Evolutionary conservation across 148 eudicot genomes (phyloP).

Genomic region (Rhododendron simsii): DNA sequence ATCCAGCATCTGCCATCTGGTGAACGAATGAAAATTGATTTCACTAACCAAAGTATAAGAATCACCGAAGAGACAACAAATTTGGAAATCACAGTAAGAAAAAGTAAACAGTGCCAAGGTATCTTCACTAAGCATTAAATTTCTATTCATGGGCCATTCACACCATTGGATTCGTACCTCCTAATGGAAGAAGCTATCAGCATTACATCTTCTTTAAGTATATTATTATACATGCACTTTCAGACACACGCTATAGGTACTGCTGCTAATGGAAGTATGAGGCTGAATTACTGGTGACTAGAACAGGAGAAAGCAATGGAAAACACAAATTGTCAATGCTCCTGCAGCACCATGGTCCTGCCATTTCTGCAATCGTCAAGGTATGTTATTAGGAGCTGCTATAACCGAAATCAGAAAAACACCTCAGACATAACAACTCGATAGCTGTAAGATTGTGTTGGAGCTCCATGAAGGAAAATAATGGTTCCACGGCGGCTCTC

Average conservation of each 20-base stretch:
- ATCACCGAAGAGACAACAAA: neutral
- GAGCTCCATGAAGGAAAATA: slow-evolving; percentile 95
- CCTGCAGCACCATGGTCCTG: neutral
- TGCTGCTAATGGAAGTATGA: neutral
- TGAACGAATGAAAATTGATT: slow-evolving; percentile 2
- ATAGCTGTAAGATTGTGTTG: slow-evolving; percentile 94
- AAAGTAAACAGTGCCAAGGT: neutral
- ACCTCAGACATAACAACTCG: slow-evolving; percentile 97
- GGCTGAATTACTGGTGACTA: neutral
- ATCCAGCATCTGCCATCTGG: slow-evolving; percentile 91
- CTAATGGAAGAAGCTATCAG: neutral
- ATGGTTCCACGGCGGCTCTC: slow-evolving; percentile 74
- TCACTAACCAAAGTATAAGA: slow-evolving; percentile 12
- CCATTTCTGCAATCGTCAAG: neutral
- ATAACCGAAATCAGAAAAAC: slow-evolving; percentile 5
- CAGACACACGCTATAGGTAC: neutral
- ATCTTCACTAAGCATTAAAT: neutral
- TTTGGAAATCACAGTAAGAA: neutral
- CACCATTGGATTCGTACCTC: neutral
- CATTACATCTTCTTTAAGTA: neutral
- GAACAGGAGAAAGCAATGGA: neutral
- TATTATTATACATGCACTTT: neutral
- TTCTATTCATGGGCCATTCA: neutral
- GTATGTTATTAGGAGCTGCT: neutral
- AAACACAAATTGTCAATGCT: neutral